phyloP scores from a whole-genome alignment of 2,329 filamentous ascomycete genomes.

The Ophiocordyceps polyrhachis-furcata region DNA sequence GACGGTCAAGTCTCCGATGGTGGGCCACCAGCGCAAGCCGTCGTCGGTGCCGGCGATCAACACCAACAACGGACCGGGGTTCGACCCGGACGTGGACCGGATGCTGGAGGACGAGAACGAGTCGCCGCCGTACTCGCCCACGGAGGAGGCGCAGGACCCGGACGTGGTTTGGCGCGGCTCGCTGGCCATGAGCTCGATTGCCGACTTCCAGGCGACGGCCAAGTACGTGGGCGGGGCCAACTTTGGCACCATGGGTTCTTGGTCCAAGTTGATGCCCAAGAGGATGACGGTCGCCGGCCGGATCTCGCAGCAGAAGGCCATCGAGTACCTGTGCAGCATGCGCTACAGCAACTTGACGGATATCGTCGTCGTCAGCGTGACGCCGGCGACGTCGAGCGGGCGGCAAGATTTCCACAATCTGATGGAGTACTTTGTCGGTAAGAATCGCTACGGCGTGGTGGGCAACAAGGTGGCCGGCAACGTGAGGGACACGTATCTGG shows the following conservation, averaged over 20 bases:
- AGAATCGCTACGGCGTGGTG: conserved; percentile 74
- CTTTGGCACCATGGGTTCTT: conserved; percentile 42
- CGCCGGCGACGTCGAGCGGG: conserved; percentile 41
- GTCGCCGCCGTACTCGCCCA: conserved; percentile 68
- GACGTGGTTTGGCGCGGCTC: conserved; percentile 62
- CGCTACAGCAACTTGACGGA: conserved; percentile 70
- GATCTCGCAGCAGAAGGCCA: conserved; percentile 65
- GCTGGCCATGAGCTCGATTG: conserved; percentile 58
- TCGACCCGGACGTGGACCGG: conserved; percentile 79
- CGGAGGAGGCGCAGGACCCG: conserved; percentile 48
- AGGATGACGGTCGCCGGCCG: conserved; percentile 56
- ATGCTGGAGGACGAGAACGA: conserved; percentile 67
- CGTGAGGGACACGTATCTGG: conserved; percentile 79
- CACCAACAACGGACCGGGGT: conserved; percentile 37
- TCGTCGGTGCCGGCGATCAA: conserved; percentile 29
- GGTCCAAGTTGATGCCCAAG: conserved; percentile 57
- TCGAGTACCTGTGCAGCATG: conserved; percentile 78
- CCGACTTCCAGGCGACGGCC: conserved; percentile 58
- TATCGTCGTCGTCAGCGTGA: conserved; percentile 60
- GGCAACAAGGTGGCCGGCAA: conserved; percentile 55
- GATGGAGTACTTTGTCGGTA: conserved; percentile 72
- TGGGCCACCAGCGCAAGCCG: conserved; percentile 25
- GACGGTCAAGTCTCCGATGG: conserved; percentile 57
- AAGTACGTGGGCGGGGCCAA: conserved; percentile 75
- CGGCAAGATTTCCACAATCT: conserved; percentile 50